Conservation (phyloP, 257 asterid species). For the Lithospermum erythrorhizon region DNA sequence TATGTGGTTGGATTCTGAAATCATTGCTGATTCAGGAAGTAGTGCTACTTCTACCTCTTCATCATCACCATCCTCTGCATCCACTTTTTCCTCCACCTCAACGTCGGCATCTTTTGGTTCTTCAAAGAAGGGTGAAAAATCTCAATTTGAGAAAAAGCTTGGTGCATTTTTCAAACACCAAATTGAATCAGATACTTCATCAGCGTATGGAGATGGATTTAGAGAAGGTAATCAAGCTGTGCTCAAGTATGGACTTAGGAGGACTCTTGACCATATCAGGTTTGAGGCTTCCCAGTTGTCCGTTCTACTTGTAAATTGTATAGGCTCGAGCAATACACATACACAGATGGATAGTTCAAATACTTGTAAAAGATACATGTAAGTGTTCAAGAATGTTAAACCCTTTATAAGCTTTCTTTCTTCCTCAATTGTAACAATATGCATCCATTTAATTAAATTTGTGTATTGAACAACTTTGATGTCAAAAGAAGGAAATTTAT, state of each 20-base stretch:
- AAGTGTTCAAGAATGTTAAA: no score
- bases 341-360: background rate
- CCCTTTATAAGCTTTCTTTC: no score
- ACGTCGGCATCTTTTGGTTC: conserved; percentile 47
- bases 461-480: no score
- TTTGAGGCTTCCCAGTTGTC: conserved; percentile 67
- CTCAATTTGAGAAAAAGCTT: conserved; percentile 72
- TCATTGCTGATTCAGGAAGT: conserved; percentile 51
- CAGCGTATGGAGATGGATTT: conserved; percentile 88
- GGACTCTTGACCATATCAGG: conserved; percentile 77
- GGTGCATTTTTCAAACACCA: conserved; percentile 78
- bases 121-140: conserved; percentile 81
- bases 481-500: no score
- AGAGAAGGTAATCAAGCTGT: conserved; percentile 80
- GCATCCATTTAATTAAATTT: no score
- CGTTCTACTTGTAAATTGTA: conserved; percentile 1
- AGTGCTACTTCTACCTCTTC: conserved; percentile 43
- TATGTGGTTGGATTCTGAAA: conserved; percentile 93
- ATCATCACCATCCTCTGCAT: conserved; percentile 14
- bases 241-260: conserved; percentile 56
- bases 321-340: background rate
- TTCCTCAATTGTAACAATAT: no score
- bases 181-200: conserved; percentile 79
- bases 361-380: no score
- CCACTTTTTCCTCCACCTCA: conserved; percentile 31